Base-by-base conservation (phyloP, 1,284 basidiomycete genomes). In the Xanthoconium separans region DNA sequence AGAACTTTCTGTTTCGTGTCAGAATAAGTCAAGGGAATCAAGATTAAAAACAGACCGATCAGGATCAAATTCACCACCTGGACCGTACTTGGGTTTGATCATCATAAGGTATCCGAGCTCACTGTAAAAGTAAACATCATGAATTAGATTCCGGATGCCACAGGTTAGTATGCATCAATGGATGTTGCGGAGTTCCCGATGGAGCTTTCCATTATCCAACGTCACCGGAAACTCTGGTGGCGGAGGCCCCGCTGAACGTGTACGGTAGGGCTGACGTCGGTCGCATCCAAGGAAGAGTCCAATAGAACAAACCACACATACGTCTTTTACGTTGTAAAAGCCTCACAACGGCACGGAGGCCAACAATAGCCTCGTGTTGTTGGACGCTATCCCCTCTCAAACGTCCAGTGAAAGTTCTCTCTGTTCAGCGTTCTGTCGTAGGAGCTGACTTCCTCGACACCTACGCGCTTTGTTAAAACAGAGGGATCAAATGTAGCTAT, bases 191-290 rank as follows among this genome's bases (percentile, higher is more conserved):
- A 83, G 78, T 65, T 91, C 85, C 66, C 89, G 86, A 22, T 87
- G 82, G 41, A 91, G 72, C 60, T 85, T 87, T 37, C 87, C 22
- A 22, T 22, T 22, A 22, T 22, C 22, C 87, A 27, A 91, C 89
- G 72, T 91, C 89, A 34, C 77, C 80, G 29, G 87, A 81, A 7
- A 91, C 88, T 70, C 91, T 89, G n/a, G 78, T 76, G 6, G 89
- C 87, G 43, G 91, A 71, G 2, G 88, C 85, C 65, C 84, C 87
- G 68, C 87, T 90, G 70, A 91, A 91, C 53, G 91, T 87, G 58
- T 90, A 90, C 83, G 84, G 49, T 34, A 33, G 34, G 37, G 31
- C 51, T 41, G 31, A 51, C 46, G 10, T 64, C 54, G 56, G 48
- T 48, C 20, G 47, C 33, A 53, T 34, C n/a, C 30, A 39, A 29